These are phyloP conservation scores for Phytopythium sindhum DNA, from an alignment of 352 stramenopile genomes.

Conservation along the genomic window DNA sequence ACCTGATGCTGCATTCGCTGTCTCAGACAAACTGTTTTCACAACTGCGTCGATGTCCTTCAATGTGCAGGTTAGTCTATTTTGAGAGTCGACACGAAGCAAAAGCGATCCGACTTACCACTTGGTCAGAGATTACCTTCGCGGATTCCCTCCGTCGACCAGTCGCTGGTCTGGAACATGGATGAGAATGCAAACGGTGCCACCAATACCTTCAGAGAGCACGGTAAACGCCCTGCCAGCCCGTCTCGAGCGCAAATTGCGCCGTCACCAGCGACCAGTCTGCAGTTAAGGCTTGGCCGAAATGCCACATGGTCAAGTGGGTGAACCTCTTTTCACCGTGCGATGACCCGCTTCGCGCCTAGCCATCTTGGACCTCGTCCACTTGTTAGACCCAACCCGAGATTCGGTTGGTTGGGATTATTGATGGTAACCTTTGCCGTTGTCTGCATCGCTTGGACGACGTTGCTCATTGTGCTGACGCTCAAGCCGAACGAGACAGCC, in stretches of 20 bases:
- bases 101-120: no score
- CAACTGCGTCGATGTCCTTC: no score
- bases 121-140: no score
- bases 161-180: no score
- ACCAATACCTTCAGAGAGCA: not conserved
- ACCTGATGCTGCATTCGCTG: no score
- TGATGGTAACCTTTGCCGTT: slow-evolving; percentile 16
- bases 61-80: no score
- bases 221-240: not conserved
- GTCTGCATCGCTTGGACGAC: slow-evolving; percentile 29
- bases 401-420: slow-evolving; percentile 24
- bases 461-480: slow-evolving; percentile 37
- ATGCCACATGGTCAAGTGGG: no score
- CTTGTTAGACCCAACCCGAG: slow-evolving; percentile 7
- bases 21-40: no score
- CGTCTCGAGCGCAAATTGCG: not conserved
- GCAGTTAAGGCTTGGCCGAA: no score
- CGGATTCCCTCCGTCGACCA: no score
- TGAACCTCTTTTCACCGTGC: no score
- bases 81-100: no score
- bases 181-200: not conserved
- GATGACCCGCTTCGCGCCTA: not conserved
- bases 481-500: slow-evolving; percentile 30
- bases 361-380: not conserved
- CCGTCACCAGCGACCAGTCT: not conserved